Evolutionary conservation across 108 stramenopile genomes (phyloP).

Genomic region (Mediolabrus comicus): DNA sequence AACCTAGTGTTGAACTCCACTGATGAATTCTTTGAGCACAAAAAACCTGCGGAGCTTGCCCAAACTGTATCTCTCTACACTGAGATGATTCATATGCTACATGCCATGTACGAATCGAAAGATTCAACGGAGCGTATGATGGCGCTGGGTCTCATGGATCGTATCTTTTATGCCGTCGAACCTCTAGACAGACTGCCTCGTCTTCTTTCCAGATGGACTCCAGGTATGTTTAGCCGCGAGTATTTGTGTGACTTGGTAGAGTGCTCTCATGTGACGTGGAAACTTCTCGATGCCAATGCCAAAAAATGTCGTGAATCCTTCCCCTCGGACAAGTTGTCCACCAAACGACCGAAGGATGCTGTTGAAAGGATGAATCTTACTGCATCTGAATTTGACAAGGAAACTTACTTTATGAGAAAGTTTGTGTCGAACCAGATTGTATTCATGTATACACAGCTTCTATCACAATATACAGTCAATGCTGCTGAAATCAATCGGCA

Average conservation of each 20-base stretch:
- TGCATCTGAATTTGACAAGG: constrained; percentile 77
- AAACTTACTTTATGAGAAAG: constrained; percentile 62
- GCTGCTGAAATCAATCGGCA: constrained; percentile 76
- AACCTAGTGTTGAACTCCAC: constrained; percentile 79
- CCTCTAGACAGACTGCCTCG: constrained; percentile 78
- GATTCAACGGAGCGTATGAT: constrained; percentile 82
- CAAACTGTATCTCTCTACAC: constrained; percentile 73
- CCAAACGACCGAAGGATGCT: constrained; percentile 45
- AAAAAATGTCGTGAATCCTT: constrained; percentile 28
- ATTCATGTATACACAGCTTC: constrained; percentile 77
- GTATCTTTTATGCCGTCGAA: constrained; percentile 76
- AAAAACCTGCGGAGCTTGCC: constrained; percentile 62
- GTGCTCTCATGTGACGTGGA: constrained; percentile 67
- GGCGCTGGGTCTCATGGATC: constrained; percentile 82
- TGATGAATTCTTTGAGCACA: constrained; percentile 70
- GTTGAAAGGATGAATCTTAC: constrained; percentile 62
- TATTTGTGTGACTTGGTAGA: constrained; percentile 86
- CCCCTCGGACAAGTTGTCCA: constrained; percentile 20
- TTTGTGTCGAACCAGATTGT: constrained; percentile 78
- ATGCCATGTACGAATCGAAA: constrained; percentile 65
- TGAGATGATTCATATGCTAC: constrained; percentile 83
- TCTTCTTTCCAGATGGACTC: constrained; percentile 68
- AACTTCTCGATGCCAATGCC: constrained; percentile 68
- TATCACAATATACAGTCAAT: constrained; percentile 78
- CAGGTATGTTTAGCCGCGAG: constrained; percentile 72